phyloP scores from a whole-genome alignment of 2,329 filamentous ascomycete species.

The Curvularia sp. region DNA sequence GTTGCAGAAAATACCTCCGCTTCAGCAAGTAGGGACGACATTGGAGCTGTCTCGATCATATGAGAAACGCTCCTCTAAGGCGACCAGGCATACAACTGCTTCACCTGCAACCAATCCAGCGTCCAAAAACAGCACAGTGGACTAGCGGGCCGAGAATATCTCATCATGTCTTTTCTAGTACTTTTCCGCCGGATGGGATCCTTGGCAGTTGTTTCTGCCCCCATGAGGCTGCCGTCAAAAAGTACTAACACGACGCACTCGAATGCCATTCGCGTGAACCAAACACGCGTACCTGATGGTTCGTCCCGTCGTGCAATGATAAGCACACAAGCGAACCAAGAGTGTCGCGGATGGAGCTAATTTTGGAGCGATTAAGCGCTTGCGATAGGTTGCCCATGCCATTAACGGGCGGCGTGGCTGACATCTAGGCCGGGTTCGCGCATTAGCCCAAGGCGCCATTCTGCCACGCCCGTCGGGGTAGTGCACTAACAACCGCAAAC shows the following conservation, averaged over 20 bases:
- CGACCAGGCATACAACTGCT: conserved; percentile 6
- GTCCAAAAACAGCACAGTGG: conserved; percentile 16
- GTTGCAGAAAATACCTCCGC: conserved; percentile 1
- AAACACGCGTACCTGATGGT: conserved; percentile 16
- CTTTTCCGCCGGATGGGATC: neutral
- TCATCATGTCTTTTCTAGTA: conserved; percentile 27
- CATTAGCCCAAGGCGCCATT: conserved; percentile 12
- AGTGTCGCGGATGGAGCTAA: conserved; percentile 24
- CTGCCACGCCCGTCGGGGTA: conserved; percentile 11
- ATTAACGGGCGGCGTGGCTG: conserved; percentile 27
- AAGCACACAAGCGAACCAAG: conserved; percentile 20
- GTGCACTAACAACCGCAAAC: conserved; percentile 9
- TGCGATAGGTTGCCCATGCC: conserved; percentile 26
- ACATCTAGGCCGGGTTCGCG: conserved; percentile 24
- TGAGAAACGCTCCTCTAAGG: conserved; percentile 1
- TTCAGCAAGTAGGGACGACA: conserved; percentile 1
- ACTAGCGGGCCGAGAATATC: conserved; percentile 20
- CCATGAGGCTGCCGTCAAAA: conserved; percentile 4
- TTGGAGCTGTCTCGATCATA: conserved; percentile 7
- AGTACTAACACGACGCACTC: conserved; percentile 13
- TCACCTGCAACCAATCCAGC: neutral
- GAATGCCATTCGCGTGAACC: conserved; percentile 5
- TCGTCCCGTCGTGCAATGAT: conserved; percentile 21
- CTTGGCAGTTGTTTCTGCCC: neutral
- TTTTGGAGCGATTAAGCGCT: conserved; percentile 27